Percentiles rank a stretch among this genome's conserved stretches.
phyloP scores from a whole-genome alignment of 805 yeast genomes.

The Candida fluviatilis region DNA sequence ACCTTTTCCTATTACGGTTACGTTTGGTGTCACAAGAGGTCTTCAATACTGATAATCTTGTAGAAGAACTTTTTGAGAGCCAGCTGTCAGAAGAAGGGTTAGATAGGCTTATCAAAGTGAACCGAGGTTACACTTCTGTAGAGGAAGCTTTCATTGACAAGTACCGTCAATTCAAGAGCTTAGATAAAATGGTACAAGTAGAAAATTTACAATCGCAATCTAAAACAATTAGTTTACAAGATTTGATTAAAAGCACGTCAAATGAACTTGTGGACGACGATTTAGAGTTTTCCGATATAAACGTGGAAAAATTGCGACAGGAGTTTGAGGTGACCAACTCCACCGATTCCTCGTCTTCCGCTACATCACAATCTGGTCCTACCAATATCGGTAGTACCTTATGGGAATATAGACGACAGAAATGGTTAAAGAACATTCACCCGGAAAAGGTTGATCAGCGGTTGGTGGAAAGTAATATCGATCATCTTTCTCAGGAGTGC shows the following conservation, averaged over 20 bases:
- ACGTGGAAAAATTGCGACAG: constrained; percentile 22
- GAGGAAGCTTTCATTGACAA: constrained; percentile 32
- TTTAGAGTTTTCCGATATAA: constrained; percentile 19
- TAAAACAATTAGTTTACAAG: constrained; percentile 7
- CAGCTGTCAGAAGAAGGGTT: constrained; percentile 28
- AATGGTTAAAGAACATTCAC: constrained; percentile 53
- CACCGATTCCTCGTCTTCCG: constrained; percentile 2
- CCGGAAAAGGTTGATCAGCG: constrained; percentile 10
- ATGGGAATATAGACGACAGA: constrained; percentile 66
- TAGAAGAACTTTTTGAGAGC: constrained; percentile 47
- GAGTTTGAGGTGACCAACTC: constrained; percentile 22
- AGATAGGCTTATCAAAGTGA: constrained; percentile 16
- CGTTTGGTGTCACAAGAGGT: constrained; percentile 46
- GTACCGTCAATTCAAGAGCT: constrained; percentile 25
- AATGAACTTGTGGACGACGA: constrained; percentile 3
- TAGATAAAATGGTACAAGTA: constrained; percentile 28
- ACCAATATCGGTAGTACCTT: constrained; percentile 48
- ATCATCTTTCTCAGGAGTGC: constrained; percentile 44
- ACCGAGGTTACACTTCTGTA: constrained; percentile 18
- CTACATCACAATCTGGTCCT: constrained; percentile 2
- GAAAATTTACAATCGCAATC: constrained; percentile 4
- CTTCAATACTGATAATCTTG: constrained; percentile 45
- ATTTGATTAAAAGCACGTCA: constrained; percentile 7
- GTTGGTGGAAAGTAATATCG: constrained; percentile 15
- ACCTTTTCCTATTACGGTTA: constrained; percentile 26